Evolutionary conservation across 768 basidiomycete genomes (phyloP), one percentile per base, ranked within the genome.

Genomic region (Dioszegia crocea): DNA sequence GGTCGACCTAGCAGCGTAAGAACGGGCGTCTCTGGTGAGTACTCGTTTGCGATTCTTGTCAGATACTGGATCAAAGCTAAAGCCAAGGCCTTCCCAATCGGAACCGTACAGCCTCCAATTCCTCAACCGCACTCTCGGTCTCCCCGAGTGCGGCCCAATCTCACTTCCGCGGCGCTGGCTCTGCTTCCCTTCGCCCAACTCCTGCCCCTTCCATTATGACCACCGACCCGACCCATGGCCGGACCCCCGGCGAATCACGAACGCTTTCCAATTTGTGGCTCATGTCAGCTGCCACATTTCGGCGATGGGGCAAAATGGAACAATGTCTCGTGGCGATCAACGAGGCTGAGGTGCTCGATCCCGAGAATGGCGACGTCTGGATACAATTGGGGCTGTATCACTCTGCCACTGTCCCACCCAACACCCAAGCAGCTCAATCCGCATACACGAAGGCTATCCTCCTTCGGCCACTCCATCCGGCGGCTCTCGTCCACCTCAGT

Each of bases 221-320:
- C 4, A 68, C 78, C 14, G 60, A 71, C 27, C 41, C 41, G 12
- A 50, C 62, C 1, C 58, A 66, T n/a, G 65, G 64, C 6, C 64
- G 70, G 5, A 72, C 76, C 17, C 80, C 80, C 19, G 80, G 81
- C 23, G 86, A 85, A 62, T 84, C 85, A 55, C 80, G 85, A 24
- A 77, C 96, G 27, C 79, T 96, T 59, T 88, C 87, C 58, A 85
- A 91, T 65, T 78, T 97, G 6, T 99, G 96, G 96, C 78, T 96
- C 4, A 89, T 91, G 83, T 88, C 87, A 6, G 90, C 94, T 0
- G 91, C 96, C 16, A 96, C 90, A 0, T 98, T 97, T 79, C 81
- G 96, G 45, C 80, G 96, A 59, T 79, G 88, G 55, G 89, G 89
- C 11, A 91, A 91, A 78, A 83, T 89, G 54, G 93, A 96, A 59